A percentile compares a stretch with the other conserved stretches of the same genome.
phyloP scores from a whole-genome alignment of 768 basidiomycete species.

The Boletus subcaerulescens region DNA sequence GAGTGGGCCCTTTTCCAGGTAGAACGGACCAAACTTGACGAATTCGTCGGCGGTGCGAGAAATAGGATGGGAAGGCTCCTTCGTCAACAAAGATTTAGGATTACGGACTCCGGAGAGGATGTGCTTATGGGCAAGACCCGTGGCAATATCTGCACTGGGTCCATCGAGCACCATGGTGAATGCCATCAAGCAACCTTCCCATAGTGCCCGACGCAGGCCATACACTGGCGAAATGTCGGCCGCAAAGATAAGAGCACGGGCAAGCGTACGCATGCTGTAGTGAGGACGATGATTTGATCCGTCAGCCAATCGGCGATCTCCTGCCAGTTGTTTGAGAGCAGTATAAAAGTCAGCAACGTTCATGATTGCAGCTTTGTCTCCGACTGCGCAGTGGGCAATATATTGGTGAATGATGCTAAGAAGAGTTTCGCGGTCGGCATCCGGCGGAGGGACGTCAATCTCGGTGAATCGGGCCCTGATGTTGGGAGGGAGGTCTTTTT shows the following conservation, averaged over 20 bases:
- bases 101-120: constrained; percentile 80
- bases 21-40: constrained; percentile 89
- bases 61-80: constrained; percentile 57
- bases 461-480: constrained; percentile 93
- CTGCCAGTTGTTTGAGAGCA: constrained; percentile 72
- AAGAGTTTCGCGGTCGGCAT: constrained; percentile 87
- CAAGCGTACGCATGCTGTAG: constrained; percentile 95
- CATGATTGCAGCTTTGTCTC: constrained; percentile 84
- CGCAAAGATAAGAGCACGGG: constrained; percentile 87
- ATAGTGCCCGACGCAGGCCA: constrained; percentile 80
- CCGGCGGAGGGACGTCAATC: constrained; percentile 92
- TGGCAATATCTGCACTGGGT: constrained; percentile 64
- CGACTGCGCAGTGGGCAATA: constrained; percentile 76
- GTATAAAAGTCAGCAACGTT: constrained; percentile 90
- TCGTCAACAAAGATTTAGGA: constrained; percentile 66
- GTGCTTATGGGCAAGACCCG: constrained; percentile 68
- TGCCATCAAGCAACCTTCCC: constrained; percentile 97
- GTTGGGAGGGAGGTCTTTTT: constrained; percentile 91
- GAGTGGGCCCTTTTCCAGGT: constrained; percentile 75
- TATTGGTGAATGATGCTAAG: constrained; percentile 86
- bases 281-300: constrained; percentile 91
- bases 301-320: constrained; percentile 79
- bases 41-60: constrained; percentile 50
- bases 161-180: constrained; percentile 93
- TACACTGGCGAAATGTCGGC: constrained; percentile 75